Percentiles rank a stretch among this genome's conserved stretches.
phyloP scores from a whole-genome alignment of 108 stramenopile genomes.

The Pseudonitzschia multiseries region DNA sequence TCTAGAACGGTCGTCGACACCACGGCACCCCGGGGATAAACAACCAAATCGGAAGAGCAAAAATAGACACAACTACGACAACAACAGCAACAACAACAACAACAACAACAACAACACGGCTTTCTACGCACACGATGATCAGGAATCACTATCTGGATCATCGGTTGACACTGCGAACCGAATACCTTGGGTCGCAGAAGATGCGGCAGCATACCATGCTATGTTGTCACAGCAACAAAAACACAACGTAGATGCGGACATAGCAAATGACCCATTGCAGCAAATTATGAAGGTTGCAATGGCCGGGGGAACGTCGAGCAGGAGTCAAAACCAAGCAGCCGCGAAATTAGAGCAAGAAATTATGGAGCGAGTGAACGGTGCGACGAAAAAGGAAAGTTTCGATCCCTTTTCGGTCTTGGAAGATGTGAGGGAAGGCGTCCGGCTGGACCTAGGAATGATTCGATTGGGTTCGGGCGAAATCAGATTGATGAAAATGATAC shows the following conservation, averaged over 20 bases:
- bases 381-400: slow-evolving; percentile 46
- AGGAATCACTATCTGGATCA: slow-evolving; percentile 8
- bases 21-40: neutral
- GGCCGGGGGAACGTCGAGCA: slow-evolving; percentile 29
- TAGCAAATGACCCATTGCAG: slow-evolving; percentile 35
- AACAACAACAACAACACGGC: neutral
- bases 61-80: neutral
- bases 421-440: slow-evolving; percentile 58
- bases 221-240: slow-evolving; percentile 44
- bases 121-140: slow-evolving; percentile 10
- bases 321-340: slow-evolving; percentile 19
- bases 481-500: slow-evolving; percentile 62
- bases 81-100: neutral
- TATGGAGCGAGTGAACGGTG: slow-evolving; percentile 32
- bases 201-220: slow-evolving; percentile 58
- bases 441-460: slow-evolving; percentile 75
- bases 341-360: slow-evolving; percentile 41
- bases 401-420: slow-evolving; percentile 70
- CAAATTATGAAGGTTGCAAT: slow-evolving; percentile 46
- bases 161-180: slow-evolving; percentile 18
- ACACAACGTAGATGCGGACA: slow-evolving; percentile 17
- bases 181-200: slow-evolving; percentile 39
- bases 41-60: neutral
- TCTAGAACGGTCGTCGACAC: neutral
- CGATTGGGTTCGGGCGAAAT: slow-evolving; percentile 53